Percentiles rank a stretch among this genome's conserved stretches.
Conservation (phyloP, 306 rosid species). For the Hylodesmum podocarpum region DNA sequence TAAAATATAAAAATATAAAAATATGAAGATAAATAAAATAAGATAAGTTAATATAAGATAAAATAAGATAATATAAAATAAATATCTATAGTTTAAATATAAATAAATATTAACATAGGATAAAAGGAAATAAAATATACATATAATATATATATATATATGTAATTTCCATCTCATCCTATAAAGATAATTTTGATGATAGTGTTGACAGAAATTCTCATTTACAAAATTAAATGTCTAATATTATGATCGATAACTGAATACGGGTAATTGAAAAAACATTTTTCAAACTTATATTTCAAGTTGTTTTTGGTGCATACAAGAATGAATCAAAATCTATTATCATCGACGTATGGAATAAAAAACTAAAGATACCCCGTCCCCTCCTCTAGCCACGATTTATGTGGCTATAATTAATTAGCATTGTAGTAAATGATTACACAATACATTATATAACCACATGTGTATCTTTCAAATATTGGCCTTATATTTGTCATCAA, state of each 20-base stretch:
- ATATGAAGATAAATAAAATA: no score
- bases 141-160: no score
- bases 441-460: conserved; percentile 23
- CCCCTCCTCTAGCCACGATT: not conserved
- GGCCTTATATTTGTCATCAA: conserved; percentile 11
- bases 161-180: no score
- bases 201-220: no score
- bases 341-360: not conserved
- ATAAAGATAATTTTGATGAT: no score
- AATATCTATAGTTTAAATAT: no score
- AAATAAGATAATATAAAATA: no score
- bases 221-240: not conserved
- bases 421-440: conserved; percentile 14
- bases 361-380: conserved; percentile 5
- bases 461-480: conserved; percentile 10
- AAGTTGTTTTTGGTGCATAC: not conserved
- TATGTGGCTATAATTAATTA: conserved; percentile 21
- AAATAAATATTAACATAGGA: no score
- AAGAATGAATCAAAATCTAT: not conserved
- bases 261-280: not conserved
- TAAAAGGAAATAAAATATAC: no score
- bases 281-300: not conserved
- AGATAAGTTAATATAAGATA: no score
- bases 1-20: no score
- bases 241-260: not conserved